Evolutionary conservation across 192 early-diverging fungal species (phyloP).

Genomic region (Coemansia sp.): DNA sequence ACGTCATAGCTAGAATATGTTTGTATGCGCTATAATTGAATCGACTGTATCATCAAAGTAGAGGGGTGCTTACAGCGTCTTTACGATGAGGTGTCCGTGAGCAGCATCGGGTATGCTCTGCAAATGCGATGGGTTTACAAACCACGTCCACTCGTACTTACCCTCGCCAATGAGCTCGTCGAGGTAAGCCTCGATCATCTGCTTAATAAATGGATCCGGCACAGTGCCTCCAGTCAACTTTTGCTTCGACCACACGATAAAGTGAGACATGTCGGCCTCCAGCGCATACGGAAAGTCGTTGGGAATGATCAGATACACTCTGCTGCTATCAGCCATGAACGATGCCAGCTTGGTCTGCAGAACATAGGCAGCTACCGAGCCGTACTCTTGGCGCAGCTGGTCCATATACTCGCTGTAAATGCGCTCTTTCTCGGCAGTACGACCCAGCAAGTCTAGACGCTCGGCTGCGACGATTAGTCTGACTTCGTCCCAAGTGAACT

Average conservation of each 20-base stretch:
- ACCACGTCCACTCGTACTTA: conserved; percentile 53
- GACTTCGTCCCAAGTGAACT: conserved; percentile 45
- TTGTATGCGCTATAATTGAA: background rate
- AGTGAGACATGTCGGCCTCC: conserved; percentile 25
- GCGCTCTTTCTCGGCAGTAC: conserved; percentile 27
- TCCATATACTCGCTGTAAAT: conserved; percentile 37
- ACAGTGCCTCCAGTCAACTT: conserved; percentile 24
- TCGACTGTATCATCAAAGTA: background rate
- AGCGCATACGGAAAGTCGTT: conserved; percentile 61
- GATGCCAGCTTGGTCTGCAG: conserved; percentile 39
- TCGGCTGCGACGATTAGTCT: conserved; percentile 36
- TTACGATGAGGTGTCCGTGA: conserved; percentile 50
- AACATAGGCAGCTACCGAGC: conserved; percentile 36
- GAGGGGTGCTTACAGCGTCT: conserved; percentile 6
- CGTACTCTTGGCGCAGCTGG: conserved; percentile 32
- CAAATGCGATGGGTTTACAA: conserved; percentile 55
- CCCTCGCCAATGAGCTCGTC: conserved; percentile 27
- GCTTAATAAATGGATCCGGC: conserved; percentile 23
- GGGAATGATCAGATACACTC: conserved; percentile 39
- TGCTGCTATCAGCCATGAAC: conserved; percentile 29
- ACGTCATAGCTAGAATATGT: background rate
- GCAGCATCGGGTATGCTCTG: conserved; percentile 55
- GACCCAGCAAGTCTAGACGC: conserved; percentile 47
- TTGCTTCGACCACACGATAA: conserved; percentile 56
- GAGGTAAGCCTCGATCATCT: conserved; percentile 22